Evolutionary conservation across 2,329 filamentous ascomycete genomes (phyloP), one percentile per base, ranked within the genome.

Genomic region (Penicillium sp.): DNA sequence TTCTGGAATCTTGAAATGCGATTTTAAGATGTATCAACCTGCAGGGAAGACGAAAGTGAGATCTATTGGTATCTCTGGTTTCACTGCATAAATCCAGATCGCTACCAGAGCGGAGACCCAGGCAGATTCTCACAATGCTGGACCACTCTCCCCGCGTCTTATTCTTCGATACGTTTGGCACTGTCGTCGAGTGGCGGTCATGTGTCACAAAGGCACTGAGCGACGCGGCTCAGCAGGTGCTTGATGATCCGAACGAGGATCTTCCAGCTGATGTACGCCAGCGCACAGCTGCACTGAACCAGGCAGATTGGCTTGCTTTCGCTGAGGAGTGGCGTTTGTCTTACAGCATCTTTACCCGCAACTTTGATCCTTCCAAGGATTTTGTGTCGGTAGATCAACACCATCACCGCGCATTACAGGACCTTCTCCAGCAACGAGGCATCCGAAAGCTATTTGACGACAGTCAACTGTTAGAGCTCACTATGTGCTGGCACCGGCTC

Each of bases 361-460:
- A 21, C 13, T 76, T 74, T 61, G 70, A 75, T 57, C 60, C 73
- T 3, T 66, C 69, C 2, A 39, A 67, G 57, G 69, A 73, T 4
- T 93, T 88, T 82, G 85, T 87, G 68, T 86, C 88, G 48, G 82
- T 93, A 44, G 90, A 93, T 70, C 77, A 88, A 54, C 89, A 92
- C 73, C 86, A 92, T 70, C 78, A 82, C 56, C 81, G 85, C 26
- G 84, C 86, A 47, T 80, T 95, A 1, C 70, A 79, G 26, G 73
- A 79, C 27, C 77, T 93, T 1, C 78, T 95, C 1, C 60, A 71
- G 1, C 67, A 79, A 19, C 85, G 85, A 77, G 71, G 76, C 1
- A 79, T 92, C 6, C 69, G 75, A 0, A 85, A 79, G 0, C 74
- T 91, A 1, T 92, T 86, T 74, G 77, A 79, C 14, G 80, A 87